Evolutionary conservation across 140 eudicot genomes (phyloP).

Genomic region (Erigeron philadelphicus): DNA sequence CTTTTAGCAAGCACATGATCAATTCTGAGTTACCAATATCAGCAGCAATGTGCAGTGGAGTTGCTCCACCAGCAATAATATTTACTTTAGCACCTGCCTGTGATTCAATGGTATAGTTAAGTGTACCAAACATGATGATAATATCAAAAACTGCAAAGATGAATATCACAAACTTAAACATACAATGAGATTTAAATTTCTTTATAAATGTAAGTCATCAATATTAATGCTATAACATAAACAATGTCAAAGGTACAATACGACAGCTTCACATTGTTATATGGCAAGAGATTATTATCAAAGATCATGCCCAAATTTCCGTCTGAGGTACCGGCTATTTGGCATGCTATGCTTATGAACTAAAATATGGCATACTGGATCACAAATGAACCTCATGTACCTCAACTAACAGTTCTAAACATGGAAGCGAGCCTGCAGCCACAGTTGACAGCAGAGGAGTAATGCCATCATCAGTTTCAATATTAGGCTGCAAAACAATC

Average conservation of each 20-base stretch:
- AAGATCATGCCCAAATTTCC: no score
- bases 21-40: conserved; percentile 70
- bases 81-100: conserved; percentile 87
- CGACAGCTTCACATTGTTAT: no score
- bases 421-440: conserved; percentile 84
- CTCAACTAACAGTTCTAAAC: conserved; percentile 74
- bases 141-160: neutral
- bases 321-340: no score
- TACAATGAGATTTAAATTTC: neutral
- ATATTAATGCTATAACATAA: neutral
- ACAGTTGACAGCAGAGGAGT: conserved; percentile 87
- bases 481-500: conserved; percentile 70
- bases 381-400: conserved; percentile 27
- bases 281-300: no score
- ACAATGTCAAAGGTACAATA: neutral
- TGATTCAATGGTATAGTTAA: conserved; percentile 8
- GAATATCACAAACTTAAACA: neutral
- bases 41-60: conserved; percentile 91
- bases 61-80: conserved; percentile 84
- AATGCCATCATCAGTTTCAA: conserved; percentile 76
- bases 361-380: no score
- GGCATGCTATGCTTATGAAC: no score
- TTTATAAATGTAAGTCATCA: neutral
- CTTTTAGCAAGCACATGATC: conserved; percentile 59
- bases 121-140: neutral